A percentile compares a stretch with the other conserved stretches of the same genome.
Conservation (phyloP, 164 flowering plant species). For the Vitis riparia region DNA sequence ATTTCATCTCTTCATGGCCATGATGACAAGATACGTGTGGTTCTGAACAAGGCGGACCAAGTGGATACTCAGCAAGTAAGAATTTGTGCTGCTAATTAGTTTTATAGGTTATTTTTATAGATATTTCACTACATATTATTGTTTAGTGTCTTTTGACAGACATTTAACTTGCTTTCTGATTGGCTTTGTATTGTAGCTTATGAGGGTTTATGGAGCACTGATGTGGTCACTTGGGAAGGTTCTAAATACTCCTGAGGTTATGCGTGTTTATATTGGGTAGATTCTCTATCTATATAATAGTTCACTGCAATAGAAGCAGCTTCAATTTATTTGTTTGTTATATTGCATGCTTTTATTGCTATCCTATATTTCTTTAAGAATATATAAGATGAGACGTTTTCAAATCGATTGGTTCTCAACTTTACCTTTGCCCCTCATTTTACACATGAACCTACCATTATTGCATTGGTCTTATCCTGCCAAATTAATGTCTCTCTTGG, state of each 20-base stretch:
- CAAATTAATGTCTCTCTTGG: constrained; percentile 1
- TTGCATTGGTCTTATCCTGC: neutral
- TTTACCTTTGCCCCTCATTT: neutral
- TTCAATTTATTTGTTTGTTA: too few species aligned
- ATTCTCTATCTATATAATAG: constrained; percentile 1
- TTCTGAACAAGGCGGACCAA: constrained; percentile 97
- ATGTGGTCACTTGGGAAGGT: constrained; percentile 89
- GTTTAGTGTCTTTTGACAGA: neutral
- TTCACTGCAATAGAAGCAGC: too few species aligned
- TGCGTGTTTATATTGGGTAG: constrained; percentile 77
- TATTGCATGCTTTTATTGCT: too few species aligned
- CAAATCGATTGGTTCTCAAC: too few species aligned
- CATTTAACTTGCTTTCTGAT: neutral
- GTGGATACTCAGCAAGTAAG: constrained; percentile 95
- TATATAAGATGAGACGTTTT: too few species aligned
- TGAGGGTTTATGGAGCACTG: constrained; percentile 87
- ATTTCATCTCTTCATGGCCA: constrained; percentile 92
- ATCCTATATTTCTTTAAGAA: too few species aligned
- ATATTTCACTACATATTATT: neutral
- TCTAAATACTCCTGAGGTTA: constrained; percentile 71
- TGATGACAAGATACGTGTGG: constrained; percentile 98
- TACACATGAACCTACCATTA: neutral
- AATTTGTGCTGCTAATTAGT: neutral
- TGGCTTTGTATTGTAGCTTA: constrained; percentile 36
- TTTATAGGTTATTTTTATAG: neutral